Evolutionary conservation across 805 yeast species (phyloP).

Genomic region (Myxozyma mucilagina): DNA sequence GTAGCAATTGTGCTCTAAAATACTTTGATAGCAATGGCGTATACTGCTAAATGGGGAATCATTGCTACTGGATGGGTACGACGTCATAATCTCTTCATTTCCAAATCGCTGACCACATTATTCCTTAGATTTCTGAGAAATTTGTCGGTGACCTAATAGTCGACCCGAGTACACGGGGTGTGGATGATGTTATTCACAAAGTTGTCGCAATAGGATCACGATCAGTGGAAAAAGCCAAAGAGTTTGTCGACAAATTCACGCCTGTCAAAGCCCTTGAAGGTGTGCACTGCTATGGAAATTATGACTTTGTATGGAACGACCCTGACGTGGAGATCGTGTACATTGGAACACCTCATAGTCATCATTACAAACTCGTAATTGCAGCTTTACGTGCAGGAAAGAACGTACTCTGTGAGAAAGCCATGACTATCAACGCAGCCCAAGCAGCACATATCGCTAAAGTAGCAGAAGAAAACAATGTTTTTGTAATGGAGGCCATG

Average conservation of each 20-base stretch:
- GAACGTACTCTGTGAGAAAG: slow-evolving; percentile 57
- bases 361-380: slow-evolving; percentile 49
- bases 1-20: no score
- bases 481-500: slow-evolving; percentile 59
- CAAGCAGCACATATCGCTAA: slow-evolving; percentile 48
- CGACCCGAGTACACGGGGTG: slow-evolving; percentile 32
- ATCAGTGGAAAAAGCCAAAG: slow-evolving; percentile 33
- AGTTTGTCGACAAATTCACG: slow-evolving; percentile 34
- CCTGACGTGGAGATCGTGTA: slow-evolving; percentile 50
- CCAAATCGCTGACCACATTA: neutral
- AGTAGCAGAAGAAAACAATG: slow-evolving; percentile 47
- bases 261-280: slow-evolving; percentile 29
- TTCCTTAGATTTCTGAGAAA: slow-evolving; percentile 21
- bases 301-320: slow-evolving; percentile 47
- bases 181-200: slow-evolving; percentile 35
- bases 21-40: slow-evolving; percentile 13
- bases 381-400: slow-evolving; percentile 47
- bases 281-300: slow-evolving; percentile 36
- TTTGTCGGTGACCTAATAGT: slow-evolving; percentile 24
- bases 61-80: slow-evolving; percentile 23
- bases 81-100: neutral
- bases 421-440: slow-evolving; percentile 49
- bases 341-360: slow-evolving; percentile 39
- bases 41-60: slow-evolving; percentile 25
- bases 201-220: slow-evolving; percentile 39